A percentile compares a stretch with the other conserved stretches of the same genome.
These are phyloP conservation scores for Sugiyamaella chiloensis DNA, from an alignment of 805 yeast genomes.

Conservation along the genomic window DNA sequence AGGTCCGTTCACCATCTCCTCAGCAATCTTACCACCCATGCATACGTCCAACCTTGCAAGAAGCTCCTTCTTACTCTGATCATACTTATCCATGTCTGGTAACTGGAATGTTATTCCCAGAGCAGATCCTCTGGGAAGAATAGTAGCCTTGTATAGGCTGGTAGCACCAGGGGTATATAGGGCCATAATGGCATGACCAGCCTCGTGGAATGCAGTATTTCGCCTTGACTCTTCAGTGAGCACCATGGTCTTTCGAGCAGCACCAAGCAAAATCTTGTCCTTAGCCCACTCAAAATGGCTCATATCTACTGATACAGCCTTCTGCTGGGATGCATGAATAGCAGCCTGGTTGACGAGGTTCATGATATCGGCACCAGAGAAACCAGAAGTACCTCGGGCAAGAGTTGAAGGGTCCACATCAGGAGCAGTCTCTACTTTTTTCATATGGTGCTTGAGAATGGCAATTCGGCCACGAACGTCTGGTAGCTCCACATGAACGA, in stretches of 20 bases:
- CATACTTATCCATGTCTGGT: slow-evolving; percentile 98
- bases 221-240: slow-evolving; percentile 90
- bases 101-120: slow-evolving; percentile 95
- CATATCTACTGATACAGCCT: slow-evolving; percentile 89
- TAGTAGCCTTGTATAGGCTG: slow-evolving; percentile 93
- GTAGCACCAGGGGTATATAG: slow-evolving; percentile 92
- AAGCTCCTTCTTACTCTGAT: slow-evolving; percentile 85
- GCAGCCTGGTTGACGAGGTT: slow-evolving; percentile 98
- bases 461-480: slow-evolving; percentile 97
- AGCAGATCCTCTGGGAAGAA: slow-evolving; percentile 94
- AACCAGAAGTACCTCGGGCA: slow-evolving; percentile 97
- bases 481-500: slow-evolving; percentile 91
- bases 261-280: slow-evolving; percentile 96
- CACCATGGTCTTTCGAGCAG: slow-evolving; percentile 96
- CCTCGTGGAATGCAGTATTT: slow-evolving; percentile 97
- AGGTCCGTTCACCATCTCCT: slow-evolving; percentile 84
- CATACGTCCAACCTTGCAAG: slow-evolving; percentile 91
- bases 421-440: slow-evolving; percentile 79
- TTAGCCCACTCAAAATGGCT: slow-evolving; percentile 97
- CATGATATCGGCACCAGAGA: slow-evolving; percentile 97
- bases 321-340: slow-evolving; percentile 88
- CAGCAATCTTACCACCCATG: slow-evolving; percentile 99
- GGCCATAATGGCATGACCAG: slow-evolving; percentile 99
- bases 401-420: slow-evolving; percentile 84
- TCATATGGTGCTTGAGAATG: slow-evolving; percentile 86